Base-by-base conservation (phyloP, 805 yeast genomes). In the Candida fluviatilis region DNA sequence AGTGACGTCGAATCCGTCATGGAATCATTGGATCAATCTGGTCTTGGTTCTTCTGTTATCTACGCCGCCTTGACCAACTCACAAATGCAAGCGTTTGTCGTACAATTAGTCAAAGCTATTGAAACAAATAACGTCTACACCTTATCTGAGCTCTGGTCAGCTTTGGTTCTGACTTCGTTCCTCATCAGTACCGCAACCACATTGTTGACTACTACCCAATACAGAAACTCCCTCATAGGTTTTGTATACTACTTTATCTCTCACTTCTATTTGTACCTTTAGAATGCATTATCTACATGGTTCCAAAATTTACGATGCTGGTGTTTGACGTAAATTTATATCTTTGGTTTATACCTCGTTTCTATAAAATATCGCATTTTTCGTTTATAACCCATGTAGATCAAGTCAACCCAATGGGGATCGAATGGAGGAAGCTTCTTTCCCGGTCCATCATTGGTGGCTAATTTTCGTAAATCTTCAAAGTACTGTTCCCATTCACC, bases 401-500 rank as follows among this genome's bases (percentile, higher is more conserved):
- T 52, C 21, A 40, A 30, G 14, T 49, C 52, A 26, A 35, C 45
- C 56, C 58, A 54, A 12, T 37, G 15, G 24, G 49, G 48, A 24
- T 55, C 49, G 36, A 45, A 55, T 17, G 24, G 35, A 3, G 58
- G 60, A 25, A 55, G 38, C 34, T 45, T 42, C 23, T 56, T 41
- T 4, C 60, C 60, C 14, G 52, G 51, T 1, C 57, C 56, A 18
- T 49, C 49, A 33, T 47, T 38, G 8, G 53, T 52, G 12, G 58
- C 57, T 13, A 50, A 38, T 15, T 36, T 38, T 11, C 58, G 40
- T 10, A 55, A 24, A 3, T 38, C 36, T 32, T 55, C 55, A 36
- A 52, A 55, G 33, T 54, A 55, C 18, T 42, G 47, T 36, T 51
- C 51, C 35, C 46, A 55, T 16, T 55, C 45, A 5, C 52, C 54